Percentiles rank a stretch among this genome's conserved stretches.
phyloP scores from a whole-genome alignment of 345 rosid species.

The Draba incana region DNA sequence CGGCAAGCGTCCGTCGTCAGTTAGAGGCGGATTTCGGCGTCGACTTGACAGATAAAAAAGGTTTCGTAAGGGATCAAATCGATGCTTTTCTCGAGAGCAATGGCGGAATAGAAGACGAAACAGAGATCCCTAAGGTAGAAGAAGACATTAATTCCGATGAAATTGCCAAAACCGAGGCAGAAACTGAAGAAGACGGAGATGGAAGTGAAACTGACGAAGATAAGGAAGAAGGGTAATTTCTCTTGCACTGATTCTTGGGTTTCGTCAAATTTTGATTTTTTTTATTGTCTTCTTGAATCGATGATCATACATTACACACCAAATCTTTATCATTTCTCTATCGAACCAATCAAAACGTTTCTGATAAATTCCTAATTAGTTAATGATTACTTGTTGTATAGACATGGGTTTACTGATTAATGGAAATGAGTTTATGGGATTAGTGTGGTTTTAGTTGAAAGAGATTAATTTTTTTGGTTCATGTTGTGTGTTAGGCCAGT shows the following conservation, averaged over 20 bases:
- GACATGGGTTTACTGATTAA: too few relatives aligned
- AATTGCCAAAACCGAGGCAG: constrained; percentile 36
- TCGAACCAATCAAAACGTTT: constrained; percentile 12
- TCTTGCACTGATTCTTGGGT: background rate
- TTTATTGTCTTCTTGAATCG: constrained; percentile 4
- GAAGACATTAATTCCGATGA: constrained; percentile 41
- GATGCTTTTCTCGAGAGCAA: constrained; percentile 60
- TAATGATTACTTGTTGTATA: too few relatives aligned
- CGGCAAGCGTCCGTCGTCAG: constrained; percentile 69
- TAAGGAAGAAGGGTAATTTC: constrained; percentile 41
- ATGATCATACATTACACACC: background rate
- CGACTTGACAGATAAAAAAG: constrained; percentile 67
- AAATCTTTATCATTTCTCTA: background rate
- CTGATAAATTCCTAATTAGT: too few relatives aligned
- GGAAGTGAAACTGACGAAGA: constrained; percentile 42
- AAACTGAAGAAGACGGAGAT: constrained; percentile 34
- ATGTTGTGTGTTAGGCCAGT: constrained; percentile 36
- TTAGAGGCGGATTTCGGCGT: constrained; percentile 64
- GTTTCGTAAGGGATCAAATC: constrained; percentile 71
- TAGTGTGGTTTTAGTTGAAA: background rate
- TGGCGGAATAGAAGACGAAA: constrained; percentile 35
- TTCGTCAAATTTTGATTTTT: constrained; percentile 17
- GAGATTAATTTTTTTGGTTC: constrained; percentile 1
- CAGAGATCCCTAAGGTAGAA: constrained; percentile 31
- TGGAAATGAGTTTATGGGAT: background rate